Conservation (phyloP, 768 basidiomycete genomes). For the Lanmaoa pseudosensibilis region DNA sequence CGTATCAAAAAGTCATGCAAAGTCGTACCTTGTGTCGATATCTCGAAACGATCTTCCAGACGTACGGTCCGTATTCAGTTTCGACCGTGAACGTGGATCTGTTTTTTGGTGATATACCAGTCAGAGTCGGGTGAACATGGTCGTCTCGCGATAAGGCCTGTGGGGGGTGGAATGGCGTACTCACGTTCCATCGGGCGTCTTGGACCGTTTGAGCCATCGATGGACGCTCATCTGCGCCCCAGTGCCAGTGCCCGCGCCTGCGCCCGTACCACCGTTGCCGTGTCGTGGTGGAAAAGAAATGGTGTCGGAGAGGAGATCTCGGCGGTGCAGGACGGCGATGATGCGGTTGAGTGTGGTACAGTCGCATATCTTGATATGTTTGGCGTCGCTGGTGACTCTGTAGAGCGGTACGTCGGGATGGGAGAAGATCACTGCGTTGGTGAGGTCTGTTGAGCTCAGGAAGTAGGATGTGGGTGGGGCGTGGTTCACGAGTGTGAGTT, state of each 20-base stretch:
- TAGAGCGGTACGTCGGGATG: constrained; percentile 25
- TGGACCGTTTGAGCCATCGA: constrained; percentile 31
- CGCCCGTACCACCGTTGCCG: background rate
- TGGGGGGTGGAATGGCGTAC: background rate
- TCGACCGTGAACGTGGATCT: constrained; percentile 24
- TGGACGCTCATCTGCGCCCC: constrained; percentile 17
- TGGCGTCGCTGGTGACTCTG: constrained; percentile 22
- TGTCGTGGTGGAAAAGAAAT: constrained; percentile 27
- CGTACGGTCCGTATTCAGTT: constrained; percentile 24
- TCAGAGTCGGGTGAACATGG: background rate
- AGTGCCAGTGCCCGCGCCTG: background rate
- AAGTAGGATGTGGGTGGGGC: constrained; percentile 30
- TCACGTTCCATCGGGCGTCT: constrained; percentile 25
- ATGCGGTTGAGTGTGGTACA: constrained; percentile 5
- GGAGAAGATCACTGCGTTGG: constrained; percentile 21
- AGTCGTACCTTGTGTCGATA: constrained; percentile 23
- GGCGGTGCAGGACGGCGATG: constrained; percentile 27
- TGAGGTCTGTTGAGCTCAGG: constrained; percentile 20
- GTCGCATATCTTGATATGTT: constrained; percentile 18
- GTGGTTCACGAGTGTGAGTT: constrained; percentile 27
- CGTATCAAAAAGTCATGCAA: too few relatives aligned
- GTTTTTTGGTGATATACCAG: background rate
- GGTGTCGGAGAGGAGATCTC: constrained; percentile 28
- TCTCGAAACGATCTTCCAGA: constrained; percentile 29
- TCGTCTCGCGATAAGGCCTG: background rate